Percentiles rank a stretch among this genome's conserved stretches.
Evolutionary conservation across 2,329 filamentous ascomycete species (phyloP).

Genomic region (Fusarium poae): DNA sequence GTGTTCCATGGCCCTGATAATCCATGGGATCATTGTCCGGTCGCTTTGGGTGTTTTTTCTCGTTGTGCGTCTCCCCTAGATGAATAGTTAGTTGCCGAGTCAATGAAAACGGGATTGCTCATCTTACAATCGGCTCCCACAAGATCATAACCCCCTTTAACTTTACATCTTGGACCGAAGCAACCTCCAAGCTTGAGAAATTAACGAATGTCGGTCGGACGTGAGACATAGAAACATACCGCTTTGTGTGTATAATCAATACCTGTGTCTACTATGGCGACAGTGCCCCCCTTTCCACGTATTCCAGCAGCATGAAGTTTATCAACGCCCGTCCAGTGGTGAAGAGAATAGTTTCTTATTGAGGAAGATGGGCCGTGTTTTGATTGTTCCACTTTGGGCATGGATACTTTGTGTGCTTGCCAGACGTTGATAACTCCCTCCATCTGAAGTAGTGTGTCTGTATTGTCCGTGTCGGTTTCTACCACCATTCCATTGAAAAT

Average conservation of each 20-base stretch:
- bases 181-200: slow-evolving; percentile 54
- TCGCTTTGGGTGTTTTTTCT: slow-evolving; percentile 48
- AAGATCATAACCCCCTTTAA: slow-evolving; percentile 56
- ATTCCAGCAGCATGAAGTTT: slow-evolving; percentile 56
- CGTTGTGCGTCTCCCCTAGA: slow-evolving; percentile 51
- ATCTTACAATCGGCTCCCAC: slow-evolving; percentile 53
- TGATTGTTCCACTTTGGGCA: slow-evolving; percentile 32
- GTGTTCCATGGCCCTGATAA: slow-evolving; percentile 55
- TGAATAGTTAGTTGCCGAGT: slow-evolving; percentile 19
- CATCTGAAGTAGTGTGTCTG: slow-evolving; percentile 51
- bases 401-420: slow-evolving; percentile 50
- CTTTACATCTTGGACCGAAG: slow-evolving; percentile 56
- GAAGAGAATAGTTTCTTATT: slow-evolving; percentile 52
- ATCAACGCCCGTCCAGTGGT: slow-evolving; percentile 57
- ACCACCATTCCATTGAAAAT: slow-evolving; percentile 54
- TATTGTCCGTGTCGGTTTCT: slow-evolving; percentile 51
- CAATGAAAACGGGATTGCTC: neutral
- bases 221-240: slow-evolving; percentile 35
- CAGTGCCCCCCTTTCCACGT: slow-evolving; percentile 54
- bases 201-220: slow-evolving; percentile 1
- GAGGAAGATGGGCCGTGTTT: slow-evolving; percentile 26
- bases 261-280: slow-evolving; percentile 58
- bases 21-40: slow-evolving; percentile 56
- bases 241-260: slow-evolving; percentile 57
- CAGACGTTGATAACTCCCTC: slow-evolving; percentile 56